Evolutionary conservation across 345 rosid genomes (phyloP).

Genomic region (Bruguiera parviflora): DNA sequence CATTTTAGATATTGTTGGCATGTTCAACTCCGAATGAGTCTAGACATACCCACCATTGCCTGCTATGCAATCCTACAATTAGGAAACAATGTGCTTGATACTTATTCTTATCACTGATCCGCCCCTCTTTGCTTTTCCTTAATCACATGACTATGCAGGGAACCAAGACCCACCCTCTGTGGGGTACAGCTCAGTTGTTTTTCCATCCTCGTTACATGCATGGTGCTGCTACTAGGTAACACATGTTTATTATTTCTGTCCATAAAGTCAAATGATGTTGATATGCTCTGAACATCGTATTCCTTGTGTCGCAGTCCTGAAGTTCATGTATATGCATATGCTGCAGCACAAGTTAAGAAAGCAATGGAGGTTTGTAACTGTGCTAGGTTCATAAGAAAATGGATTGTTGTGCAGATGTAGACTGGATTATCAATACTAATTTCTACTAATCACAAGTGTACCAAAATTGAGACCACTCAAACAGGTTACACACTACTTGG

Average conservation of each 20-base stretch:
- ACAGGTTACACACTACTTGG: conserved; percentile 84
- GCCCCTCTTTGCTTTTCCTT: background rate
- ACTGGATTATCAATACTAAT: background rate
- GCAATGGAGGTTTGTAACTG: conserved; percentile 67
- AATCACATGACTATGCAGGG: conserved; percentile 42
- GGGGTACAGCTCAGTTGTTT: conserved; percentile 98
- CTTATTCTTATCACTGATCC: background rate
- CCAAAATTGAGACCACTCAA: background rate
- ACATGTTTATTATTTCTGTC: background rate
- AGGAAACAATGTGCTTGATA: background rate
- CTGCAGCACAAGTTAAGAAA: conserved; percentile 98
- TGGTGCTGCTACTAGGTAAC: conserved; percentile 91
- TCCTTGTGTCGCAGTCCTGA: conserved; percentile 54
- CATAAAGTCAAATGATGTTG: background rate
- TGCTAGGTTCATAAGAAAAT: background rate
- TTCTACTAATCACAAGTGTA: background rate
- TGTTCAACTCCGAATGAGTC: background rate
- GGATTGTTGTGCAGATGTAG: background rate
- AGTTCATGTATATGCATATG: conserved; percentile 80
- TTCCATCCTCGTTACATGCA: conserved; percentile 97
- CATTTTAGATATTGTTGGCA: too few relatives aligned
- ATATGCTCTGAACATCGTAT: conserved; percentile 1
- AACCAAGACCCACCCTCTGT: conserved; percentile 62
- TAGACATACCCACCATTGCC: background rate
- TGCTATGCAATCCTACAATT: background rate